phyloP scores from a whole-genome alignment of 2,329 filamentous ascomycete genomes.

The Diplocarpon rosae region DNA sequence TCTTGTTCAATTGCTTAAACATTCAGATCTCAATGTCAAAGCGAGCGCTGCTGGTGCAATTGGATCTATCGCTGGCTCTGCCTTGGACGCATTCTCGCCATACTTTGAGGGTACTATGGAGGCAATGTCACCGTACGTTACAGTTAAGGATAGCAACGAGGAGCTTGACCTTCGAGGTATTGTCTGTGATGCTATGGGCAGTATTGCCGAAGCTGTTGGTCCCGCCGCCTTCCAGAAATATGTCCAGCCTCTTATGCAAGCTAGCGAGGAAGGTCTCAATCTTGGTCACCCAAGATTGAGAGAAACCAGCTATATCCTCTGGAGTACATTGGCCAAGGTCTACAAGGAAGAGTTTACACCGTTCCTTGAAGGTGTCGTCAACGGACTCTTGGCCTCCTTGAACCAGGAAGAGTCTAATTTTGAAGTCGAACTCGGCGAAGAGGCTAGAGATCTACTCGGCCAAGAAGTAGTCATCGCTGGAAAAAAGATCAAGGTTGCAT shows the following conservation, averaged over 20 bases:
- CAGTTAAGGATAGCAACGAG: constrained; percentile 79
- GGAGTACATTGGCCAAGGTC: constrained; percentile 88
- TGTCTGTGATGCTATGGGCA: constrained; percentile 85
- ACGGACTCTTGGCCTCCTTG: constrained; percentile 72
- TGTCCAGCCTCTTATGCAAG: constrained; percentile 79
- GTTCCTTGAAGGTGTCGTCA: constrained; percentile 68
- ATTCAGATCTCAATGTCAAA: constrained; percentile 83
- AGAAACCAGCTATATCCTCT: constrained; percentile 95
- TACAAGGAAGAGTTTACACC: constrained; percentile 76
- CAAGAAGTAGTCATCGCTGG: constrained; percentile 68
- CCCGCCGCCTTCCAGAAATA: constrained; percentile 80
- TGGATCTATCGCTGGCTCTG: constrained; percentile 79
- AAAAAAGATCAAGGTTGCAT: constrained; percentile 74
- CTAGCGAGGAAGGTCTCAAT: constrained; percentile 80
- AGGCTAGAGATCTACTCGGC: constrained; percentile 62
- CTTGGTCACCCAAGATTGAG: constrained; percentile 84
- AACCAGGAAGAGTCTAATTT: constrained; percentile 80
- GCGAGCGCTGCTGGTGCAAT: constrained; percentile 79
- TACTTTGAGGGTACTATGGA: constrained; percentile 89
- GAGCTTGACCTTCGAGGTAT: constrained; percentile 83
- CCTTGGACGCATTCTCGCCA: constrained; percentile 74
- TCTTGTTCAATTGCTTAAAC: constrained; percentile 71
- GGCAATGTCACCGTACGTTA: constrained; percentile 72
- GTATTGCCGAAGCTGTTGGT: constrained; percentile 83
- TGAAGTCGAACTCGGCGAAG: constrained; percentile 63